phyloP scores from a whole-genome alignment of 768 basidiomycete species.

The Mrakia hoshinonis region DNA sequence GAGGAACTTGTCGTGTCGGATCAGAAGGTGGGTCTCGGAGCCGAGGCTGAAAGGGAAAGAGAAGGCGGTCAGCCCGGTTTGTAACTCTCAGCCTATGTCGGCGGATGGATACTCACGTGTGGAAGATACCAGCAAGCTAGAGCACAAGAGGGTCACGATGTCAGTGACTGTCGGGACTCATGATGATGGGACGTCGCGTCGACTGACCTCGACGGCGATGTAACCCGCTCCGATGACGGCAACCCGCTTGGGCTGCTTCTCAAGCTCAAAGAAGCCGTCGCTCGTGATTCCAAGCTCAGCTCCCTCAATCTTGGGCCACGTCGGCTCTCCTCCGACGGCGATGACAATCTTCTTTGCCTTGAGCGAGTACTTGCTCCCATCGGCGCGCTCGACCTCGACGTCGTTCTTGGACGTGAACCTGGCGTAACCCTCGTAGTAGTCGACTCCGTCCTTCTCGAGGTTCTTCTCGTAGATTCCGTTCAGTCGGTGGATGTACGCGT shows the following conservation, averaged over 20 bases:
- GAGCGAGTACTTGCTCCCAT: constrained; percentile 63
- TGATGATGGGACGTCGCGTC: neutral
- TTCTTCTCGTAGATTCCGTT: constrained; percentile 90
- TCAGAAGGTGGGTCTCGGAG: constrained; percentile 82
- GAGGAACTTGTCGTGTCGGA: constrained; percentile 79
- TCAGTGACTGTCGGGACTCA: neutral
- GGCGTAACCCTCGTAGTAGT: constrained; percentile 71
- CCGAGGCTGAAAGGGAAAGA: constrained; percentile 37
- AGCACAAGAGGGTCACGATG: neutral
- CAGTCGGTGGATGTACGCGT: constrained; percentile 82
- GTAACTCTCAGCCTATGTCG: constrained; percentile 44
- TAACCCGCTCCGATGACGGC: constrained; percentile 95
- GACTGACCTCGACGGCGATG: constrained; percentile 69
- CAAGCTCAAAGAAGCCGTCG: constrained; percentile 92
- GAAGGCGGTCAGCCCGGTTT: neutral
- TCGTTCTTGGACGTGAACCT: constrained; percentile 59
- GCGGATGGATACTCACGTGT: constrained; percentile 44
- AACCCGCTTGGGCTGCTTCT: constrained; percentile 81
- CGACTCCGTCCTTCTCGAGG: constrained; percentile 75
- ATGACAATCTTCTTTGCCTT: constrained; percentile 69
- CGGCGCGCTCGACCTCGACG: constrained; percentile 59
- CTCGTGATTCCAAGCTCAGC: constrained; percentile 77
- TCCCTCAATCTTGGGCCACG: constrained; percentile 81
- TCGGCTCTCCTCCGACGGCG: constrained; percentile 79
- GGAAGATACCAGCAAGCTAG: constrained; percentile 76